A percentile compares a stretch with the other conserved stretches of the same genome.
Evolutionary conservation across 1,284 basidiomycete species (phyloP).

Genomic region (Rhodotorula mucilaginosa): DNA sequence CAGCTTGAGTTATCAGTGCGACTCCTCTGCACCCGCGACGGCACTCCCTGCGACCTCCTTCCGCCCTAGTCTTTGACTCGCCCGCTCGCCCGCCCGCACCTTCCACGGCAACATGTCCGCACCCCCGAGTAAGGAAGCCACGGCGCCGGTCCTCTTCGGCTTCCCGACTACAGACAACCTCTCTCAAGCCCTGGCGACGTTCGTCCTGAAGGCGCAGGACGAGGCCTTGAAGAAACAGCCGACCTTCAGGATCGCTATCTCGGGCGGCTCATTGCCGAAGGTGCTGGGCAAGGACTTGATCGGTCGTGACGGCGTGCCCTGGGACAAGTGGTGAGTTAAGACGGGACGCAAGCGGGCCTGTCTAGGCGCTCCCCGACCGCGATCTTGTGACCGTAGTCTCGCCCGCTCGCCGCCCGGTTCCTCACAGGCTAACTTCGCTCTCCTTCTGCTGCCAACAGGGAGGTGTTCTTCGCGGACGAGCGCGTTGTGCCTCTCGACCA

Average conservation of each 20-base stretch:
- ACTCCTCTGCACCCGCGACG: not conserved
- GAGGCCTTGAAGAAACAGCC: conserved; percentile 84
- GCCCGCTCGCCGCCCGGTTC: too few species aligned
- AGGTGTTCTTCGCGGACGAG: conserved; percentile 97
- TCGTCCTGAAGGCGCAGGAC: conserved; percentile 82
- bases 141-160: conserved; percentile 67
- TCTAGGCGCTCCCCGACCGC: not conserved
- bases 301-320: conserved; percentile 71
- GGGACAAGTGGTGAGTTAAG: conserved; percentile 83
- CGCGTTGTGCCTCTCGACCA: conserved; percentile 90
- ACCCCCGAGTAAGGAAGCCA: conserved; percentile 49
- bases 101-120: not conserved
- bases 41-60: not conserved
- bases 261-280: conserved; percentile 87
- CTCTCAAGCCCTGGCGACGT: conserved; percentile 67
- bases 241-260: conserved; percentile 87
- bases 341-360: not conserved
- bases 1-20: too few species aligned
- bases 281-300: conserved; percentile 72
- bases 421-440: too few species aligned
- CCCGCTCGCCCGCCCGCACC: not conserved
- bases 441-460: conserved; percentile 59
- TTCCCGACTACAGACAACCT: conserved; percentile 60
- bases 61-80: not conserved
- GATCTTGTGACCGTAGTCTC: not conserved